A percentile compares a stretch with the other conserved stretches of the same genome.
Conservation (phyloP, 805 yeast genomes). For the Ogataea methanolica region DNA sequence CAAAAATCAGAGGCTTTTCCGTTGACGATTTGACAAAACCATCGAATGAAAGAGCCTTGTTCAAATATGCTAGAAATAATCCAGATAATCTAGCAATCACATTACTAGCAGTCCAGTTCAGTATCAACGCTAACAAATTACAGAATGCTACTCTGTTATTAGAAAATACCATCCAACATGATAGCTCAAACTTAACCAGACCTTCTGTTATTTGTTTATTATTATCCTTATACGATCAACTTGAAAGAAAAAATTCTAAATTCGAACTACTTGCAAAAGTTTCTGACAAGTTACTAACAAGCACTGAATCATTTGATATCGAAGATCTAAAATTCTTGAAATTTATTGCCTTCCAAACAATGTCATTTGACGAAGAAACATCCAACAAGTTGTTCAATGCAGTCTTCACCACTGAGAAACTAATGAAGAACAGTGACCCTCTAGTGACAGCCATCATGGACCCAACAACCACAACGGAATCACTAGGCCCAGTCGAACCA, state of each 20-base stretch:
- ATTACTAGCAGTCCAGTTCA: constrained; percentile 33
- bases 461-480: constrained; percentile 1
- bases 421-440: constrained; percentile 7
- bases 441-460: constrained; percentile 20
- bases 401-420: constrained; percentile 10
- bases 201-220: constrained; percentile 52
- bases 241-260: constrained; percentile 35
- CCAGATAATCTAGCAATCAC: constrained; percentile 28
- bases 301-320: constrained; percentile 4
- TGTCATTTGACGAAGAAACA: constrained; percentile 29
- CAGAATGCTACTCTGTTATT: constrained; percentile 33
- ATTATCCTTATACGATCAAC: constrained; percentile 43
- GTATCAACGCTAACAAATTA: constrained; percentile 24
- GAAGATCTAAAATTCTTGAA: constrained; percentile 27
- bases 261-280: constrained; percentile 29
- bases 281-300: constrained; percentile 17
- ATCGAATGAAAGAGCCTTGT: constrained; percentile 29
- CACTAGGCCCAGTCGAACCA: constrained; percentile 20
- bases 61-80: constrained; percentile 29
- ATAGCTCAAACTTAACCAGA: constrained; percentile 9
- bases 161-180: constrained; percentile 26
- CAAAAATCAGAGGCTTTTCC: constrained; percentile 16
- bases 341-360: constrained; percentile 33
- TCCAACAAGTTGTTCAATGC: constrained; percentile 28
- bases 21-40: constrained; percentile 11